Percentiles rank a stretch among this genome's conserved stretches.
phyloP scores from a whole-genome alignment of 495 filamentous ascomycete species.

The Barbatosphaeria neglecta region DNA sequence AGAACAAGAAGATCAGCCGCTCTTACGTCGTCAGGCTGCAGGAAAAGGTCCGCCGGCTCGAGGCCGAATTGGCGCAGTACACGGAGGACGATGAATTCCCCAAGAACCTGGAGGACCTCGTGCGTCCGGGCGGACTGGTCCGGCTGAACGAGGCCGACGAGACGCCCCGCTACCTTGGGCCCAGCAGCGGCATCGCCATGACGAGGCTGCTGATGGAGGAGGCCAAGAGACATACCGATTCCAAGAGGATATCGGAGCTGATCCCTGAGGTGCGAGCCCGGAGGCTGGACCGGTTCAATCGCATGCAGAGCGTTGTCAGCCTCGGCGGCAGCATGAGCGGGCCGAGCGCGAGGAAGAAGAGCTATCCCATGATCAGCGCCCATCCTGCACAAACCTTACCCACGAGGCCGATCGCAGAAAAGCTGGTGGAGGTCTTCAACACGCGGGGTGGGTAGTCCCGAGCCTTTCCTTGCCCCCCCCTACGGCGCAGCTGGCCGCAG shows the following conservation, averaged over 20 bases:
- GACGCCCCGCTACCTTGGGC: conserved; percentile 71
- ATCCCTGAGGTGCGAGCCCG: conserved; percentile 49
- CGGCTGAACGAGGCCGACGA: conserved; percentile 71
- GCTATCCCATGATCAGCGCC: conserved; percentile 68
- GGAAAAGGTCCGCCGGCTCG: conserved; percentile 64
- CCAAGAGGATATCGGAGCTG: conserved; percentile 76
- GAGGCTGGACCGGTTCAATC: conserved; percentile 15
- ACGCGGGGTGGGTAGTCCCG: conserved; percentile 53
- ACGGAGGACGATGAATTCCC: conserved; percentile 54
- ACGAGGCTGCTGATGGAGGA: conserved; percentile 89
- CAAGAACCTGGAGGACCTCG: conserved; percentile 62
- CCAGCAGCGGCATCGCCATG: conserved; percentile 89
- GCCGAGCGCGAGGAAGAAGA: conserved; percentile 28
- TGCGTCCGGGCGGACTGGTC: conserved; percentile 72
- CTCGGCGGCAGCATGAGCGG: conserved; percentile 23
- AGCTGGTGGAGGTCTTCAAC: conserved; percentile 67
- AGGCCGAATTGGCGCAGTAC: conserved; percentile 56
- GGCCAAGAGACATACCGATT: conserved; percentile 75
- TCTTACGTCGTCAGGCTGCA: conserved; percentile 82
- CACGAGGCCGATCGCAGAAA: conserved; percentile 51
- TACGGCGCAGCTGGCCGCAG: background rate
- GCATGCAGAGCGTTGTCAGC: conserved; percentile 23
- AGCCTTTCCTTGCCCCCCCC: background rate
- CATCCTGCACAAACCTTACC: conserved; percentile 61
- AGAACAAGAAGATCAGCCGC: conserved; percentile 63